Evolutionary conservation across 306 rosid genomes (phyloP).

Genomic region (Senna siamea): DNA sequence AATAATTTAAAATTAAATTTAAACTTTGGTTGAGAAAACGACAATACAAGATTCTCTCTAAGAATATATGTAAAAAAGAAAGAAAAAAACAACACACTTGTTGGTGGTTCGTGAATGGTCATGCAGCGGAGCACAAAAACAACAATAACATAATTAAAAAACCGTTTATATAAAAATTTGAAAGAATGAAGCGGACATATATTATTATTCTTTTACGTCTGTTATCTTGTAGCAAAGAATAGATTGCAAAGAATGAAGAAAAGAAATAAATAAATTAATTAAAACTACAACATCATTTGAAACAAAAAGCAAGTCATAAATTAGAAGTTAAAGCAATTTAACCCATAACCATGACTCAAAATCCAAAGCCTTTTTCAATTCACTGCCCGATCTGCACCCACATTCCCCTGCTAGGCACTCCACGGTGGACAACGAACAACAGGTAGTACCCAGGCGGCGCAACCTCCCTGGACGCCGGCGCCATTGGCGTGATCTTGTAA

Average conservation of each 20-base stretch:
- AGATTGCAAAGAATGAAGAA: no score
- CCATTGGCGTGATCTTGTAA: conserved; percentile 8
- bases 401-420: conserved; percentile 66
- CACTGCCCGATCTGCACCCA: conserved; percentile 59
- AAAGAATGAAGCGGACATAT: not conserved
- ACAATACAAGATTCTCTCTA: no score
- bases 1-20: no score
- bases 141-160: not conserved
- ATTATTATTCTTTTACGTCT: no score
- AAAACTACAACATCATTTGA: not conserved
- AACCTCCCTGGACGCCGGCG: conserved; percentile 51
- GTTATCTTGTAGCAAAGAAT: not conserved
- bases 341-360: no score
- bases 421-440: conserved; percentile 71
- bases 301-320: not conserved
- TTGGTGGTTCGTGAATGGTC: no score
- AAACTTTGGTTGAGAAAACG: no score
- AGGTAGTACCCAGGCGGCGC: conserved; percentile 87
- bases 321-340: no score
- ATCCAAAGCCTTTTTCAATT: not conserved
- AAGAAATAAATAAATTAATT: no score
- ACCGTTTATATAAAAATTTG: not conserved
- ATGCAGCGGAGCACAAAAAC: no score
- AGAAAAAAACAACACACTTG: no score
- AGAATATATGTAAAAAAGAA: no score